A percentile compares a stretch with the other conserved stretches of the same genome.
These are phyloP conservation scores for Candida dajiaensis DNA, from an alignment of 805 yeast species.

Conservation along the genomic window DNA sequence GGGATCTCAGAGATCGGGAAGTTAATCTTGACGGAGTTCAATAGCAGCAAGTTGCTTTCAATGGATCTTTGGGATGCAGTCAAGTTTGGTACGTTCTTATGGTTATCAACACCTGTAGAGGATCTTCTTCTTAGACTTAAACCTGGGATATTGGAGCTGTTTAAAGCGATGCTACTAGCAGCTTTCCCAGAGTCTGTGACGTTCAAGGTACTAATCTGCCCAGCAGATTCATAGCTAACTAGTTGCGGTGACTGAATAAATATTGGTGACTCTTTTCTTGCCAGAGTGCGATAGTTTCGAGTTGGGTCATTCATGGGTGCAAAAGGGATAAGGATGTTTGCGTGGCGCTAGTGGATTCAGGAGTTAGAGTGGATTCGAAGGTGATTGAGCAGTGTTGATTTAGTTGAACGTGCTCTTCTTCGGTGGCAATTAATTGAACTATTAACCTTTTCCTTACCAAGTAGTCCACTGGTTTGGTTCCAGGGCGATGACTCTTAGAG, in stretches of 20 bases:
- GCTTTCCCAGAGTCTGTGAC: neutral
- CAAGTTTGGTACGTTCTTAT: neutral
- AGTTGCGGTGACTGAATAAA: neutral
- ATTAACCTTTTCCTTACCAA: too few relatives aligned
- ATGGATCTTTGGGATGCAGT: slow-evolving; percentile 6
- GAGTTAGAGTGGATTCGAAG: too few relatives aligned
- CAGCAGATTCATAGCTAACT: neutral
- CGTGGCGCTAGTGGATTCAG: neutral
- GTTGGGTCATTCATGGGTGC: neutral
- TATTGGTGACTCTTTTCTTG: slow-evolving; percentile 1
- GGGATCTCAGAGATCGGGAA: slow-evolving; percentile 15
- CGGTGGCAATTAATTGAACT: too few relatives aligned
- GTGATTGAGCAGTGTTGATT: too few relatives aligned
- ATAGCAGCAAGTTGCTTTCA: slow-evolving; percentile 10
- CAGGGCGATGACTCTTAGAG: neutral
- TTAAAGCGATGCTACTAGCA: neutral
- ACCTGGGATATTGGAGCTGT: neutral
- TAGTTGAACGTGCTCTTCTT: too few relatives aligned
- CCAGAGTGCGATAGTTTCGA: slow-evolving; percentile 2
- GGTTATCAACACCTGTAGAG: neutral
- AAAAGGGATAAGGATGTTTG: neutral
- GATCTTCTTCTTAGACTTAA: slow-evolving; percentile 3
- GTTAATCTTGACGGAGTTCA: slow-evolving; percentile 16
- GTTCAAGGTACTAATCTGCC: neutral
- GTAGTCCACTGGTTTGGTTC: too few relatives aligned